These are phyloP conservation scores for Bolboschoenus planiculmis DNA, from an alignment of 176 grass and related monocot species.

Conservation along the genomic window DNA sequence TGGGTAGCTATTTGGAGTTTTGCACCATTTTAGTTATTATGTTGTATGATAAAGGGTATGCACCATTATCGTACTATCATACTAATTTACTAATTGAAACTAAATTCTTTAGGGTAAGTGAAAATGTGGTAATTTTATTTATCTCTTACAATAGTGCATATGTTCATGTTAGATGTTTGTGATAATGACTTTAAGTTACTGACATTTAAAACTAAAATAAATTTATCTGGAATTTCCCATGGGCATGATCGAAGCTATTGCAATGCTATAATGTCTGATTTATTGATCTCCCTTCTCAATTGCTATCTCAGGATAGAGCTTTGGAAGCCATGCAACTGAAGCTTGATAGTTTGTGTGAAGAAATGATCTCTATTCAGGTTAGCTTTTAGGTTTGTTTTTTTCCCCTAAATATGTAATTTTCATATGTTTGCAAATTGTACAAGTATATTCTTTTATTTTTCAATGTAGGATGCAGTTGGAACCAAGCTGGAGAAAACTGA, in stretches of 20 bases:
- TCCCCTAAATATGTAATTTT: neutral
- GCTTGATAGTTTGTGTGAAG: conserved; percentile 57
- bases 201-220: neutral
- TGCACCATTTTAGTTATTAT: neutral
- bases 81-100: neutral
- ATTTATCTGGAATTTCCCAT: neutral
- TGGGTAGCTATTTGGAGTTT: neutral
- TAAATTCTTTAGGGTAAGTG: neutral
- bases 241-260: neutral
- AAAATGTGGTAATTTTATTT: neutral
- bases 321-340: conserved; percentile 84
- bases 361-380: conserved; percentile 56
- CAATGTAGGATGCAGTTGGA: conserved; percentile 21
- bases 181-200: neutral
- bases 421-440: neutral
- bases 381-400: neutral
- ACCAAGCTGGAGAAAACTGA: conserved; percentile 25
- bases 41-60: neutral
- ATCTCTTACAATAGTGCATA: neutral
- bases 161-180: conserved; percentile 3
- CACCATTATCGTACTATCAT: neutral
- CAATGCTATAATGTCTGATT: neutral
- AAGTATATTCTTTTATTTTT: conserved; percentile 12
- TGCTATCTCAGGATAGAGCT: conserved; percentile 53
- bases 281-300: neutral